These are phyloP conservation scores for Epichloe glyceriae DNA, from an alignment of 2,329 filamentous ascomycete species.

Conservation along the genomic window DNA sequence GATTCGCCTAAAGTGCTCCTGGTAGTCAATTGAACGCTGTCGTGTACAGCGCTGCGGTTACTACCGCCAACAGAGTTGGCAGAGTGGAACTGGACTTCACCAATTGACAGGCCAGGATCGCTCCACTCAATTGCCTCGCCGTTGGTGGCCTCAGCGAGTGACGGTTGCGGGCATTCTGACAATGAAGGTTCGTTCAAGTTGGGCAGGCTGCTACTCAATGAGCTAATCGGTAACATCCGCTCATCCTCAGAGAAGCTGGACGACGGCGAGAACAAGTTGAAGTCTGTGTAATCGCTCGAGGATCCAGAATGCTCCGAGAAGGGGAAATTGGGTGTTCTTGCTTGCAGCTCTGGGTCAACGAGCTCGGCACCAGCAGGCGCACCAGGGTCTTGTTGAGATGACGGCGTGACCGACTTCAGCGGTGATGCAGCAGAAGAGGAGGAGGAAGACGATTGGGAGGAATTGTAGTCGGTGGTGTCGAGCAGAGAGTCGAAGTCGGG, in stretches of 20 bases:
- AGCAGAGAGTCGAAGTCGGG: conserved; percentile 33
- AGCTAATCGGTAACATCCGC: conserved; percentile 20
- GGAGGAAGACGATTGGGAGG: conserved; percentile 20
- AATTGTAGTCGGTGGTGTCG: conserved; percentile 29
- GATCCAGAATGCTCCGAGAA: conserved; percentile 20
- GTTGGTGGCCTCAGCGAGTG: neutral
- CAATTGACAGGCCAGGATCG: neutral
- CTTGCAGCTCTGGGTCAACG: conserved; percentile 3
- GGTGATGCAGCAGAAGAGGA: conserved; percentile 17
- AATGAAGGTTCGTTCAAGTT: conserved; percentile 5
- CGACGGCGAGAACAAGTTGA: conserved; percentile 41
- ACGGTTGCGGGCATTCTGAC: conserved; percentile 2
- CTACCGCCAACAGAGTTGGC: neutral
- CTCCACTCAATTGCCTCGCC: neutral
- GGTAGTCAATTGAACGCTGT: neutral
- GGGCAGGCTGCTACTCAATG: conserved; percentile 5
- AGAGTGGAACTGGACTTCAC: neutral
- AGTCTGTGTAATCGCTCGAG: conserved; percentile 35
- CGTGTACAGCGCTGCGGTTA: neutral
- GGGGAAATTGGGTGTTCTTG: conserved; percentile 16
- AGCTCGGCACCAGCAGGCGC: conserved; percentile 6
- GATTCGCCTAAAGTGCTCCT: neutral
- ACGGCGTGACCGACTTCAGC: conserved; percentile 13
- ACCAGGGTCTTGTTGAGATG: conserved; percentile 12
- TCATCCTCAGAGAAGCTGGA: conserved; percentile 38